Base-by-base conservation (phyloP, 805 yeast species). In the Blastobotrys muscicola region DNA sequence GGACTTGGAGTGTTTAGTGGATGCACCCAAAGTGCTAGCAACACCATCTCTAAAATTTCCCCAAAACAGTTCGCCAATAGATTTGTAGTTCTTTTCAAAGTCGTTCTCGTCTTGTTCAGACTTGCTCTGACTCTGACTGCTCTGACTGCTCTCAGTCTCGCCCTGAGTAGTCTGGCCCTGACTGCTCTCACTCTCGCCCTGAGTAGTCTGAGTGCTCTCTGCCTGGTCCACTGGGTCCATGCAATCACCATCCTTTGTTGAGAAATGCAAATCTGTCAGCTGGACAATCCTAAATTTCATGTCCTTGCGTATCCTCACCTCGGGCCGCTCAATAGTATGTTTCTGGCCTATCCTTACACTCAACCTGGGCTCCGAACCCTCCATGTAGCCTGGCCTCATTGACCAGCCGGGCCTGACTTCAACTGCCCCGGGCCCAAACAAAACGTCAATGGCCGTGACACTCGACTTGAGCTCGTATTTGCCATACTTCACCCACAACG, bases 231-330 rank as follows among this genome's bases (percentile, higher is more conserved):
- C 43, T 13, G 68, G 68, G 57, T 89, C 94, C 42, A 82, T 68
- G 56, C 97, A 92, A 39, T 61, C 60, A 10, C 97, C 97, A 43
- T 67, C 71, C 4, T 87, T 89, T 0, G 95, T 82, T n/a, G 92
- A 74, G 58, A 83, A 80, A 62, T 92, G 98, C 45, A 90, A 66
- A 60, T 92, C 97, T 0, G 97, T 94, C 4, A 90, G 76, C 61
- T 92, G 98, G 8, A 86, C 62, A 35, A 92, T 80, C 60, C 83
- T 90, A 62, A 80, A 85, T 43, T 68, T 72, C 3, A 76, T 77
- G 14, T 71, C 56, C 2, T 62, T 48, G 8, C 63, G 53, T 11
- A 71, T 56, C 40, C 65, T 62, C 35, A 77, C 60, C 5, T 45
- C 43, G 2, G 68, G 66, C 30, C 34, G 38, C 13, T 38, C 14